Percentiles rank a stretch among this genome's conserved stretches.
These are phyloP conservation scores for Eimeria mitis DNA, from an alignment of 169 alveolate species.

Conservation along the genomic window DNA sequence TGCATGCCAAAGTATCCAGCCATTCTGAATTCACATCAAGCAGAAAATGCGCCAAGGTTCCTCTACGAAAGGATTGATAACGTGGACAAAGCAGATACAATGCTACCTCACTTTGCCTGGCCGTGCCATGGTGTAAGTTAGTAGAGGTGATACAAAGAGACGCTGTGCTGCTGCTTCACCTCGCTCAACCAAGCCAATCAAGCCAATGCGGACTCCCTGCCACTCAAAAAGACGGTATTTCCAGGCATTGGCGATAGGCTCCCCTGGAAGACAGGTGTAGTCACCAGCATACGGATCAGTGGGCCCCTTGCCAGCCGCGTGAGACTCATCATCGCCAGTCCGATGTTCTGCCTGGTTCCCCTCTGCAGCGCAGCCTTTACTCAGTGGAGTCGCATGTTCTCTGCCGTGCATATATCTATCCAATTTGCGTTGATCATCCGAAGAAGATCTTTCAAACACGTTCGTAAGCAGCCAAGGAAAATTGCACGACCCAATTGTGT, in stretches of 20 bases:
- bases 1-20: conserved; percentile 92
- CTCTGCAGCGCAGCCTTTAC: background rate
- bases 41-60: background rate
- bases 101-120: background rate
- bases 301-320: background rate
- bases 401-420: conserved; percentile 34
- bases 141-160: background rate
- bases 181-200: conserved; percentile 93
- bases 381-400: background rate
- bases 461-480: conserved; percentile 92
- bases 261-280: conserved; percentile 77
- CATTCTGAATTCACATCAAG: conserved; percentile 86
- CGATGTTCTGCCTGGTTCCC: background rate
- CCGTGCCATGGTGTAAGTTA: background rate
- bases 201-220: conserved; percentile 91
- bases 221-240: conserved; percentile 87
- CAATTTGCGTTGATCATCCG: conserved; percentile 46
- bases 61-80: background rate
- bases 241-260: conserved; percentile 89
- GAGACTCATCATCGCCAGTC: background rate
- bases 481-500: conserved; percentile 86
- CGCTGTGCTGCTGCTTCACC: conserved; percentile 78
- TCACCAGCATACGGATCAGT: conserved; percentile 61
- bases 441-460: conserved; percentile 86
- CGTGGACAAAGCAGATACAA: background rate